Base-by-base conservation (phyloP, 352 stramenopile genomes). In the Globisporangium cylindrosporum region DNA sequence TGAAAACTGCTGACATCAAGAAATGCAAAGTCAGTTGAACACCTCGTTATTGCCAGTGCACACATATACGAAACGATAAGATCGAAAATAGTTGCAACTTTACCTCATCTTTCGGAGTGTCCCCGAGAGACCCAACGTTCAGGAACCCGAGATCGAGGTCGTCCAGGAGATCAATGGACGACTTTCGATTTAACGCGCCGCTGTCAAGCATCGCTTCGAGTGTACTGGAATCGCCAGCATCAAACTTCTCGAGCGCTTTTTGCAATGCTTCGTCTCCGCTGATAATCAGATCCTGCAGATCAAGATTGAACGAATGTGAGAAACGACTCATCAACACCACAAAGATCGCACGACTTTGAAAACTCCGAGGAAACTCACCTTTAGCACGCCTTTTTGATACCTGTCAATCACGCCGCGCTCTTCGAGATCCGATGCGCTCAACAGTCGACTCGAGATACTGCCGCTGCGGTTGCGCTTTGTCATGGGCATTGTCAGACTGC, bases 351-450 rank as follows among this genome's bases (percentile, higher is more conserved):
- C 18, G 20, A 18, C 18, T 6, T 8, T 24, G 49, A 54, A 62
- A 41, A 67, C 24, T 25, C 10, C 2, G 4, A 62, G 27, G 14
- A 71, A 7, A 51, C 56, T 27, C 59, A 92, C 84, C 81, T 97
- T 97, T 2, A 97, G 73, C 34, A 97, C 86, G 20, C 90, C 90
- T 73, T 97, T 97, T 69, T 97, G 91, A 48, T 92, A 91, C 60
- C 89, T 74, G 69, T 97, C 90, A 66, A 97, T 97, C 51, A 97
- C 83, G 10, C 91, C 91, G 56, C 90, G 90, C 67, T 97, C 91
- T 70, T 97, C 91, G 24, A 97, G 69, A 53, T 97, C 91, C 4
- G 91, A 94, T 3, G 91, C 91, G 59, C 89, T 97, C n/a, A 94
- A 72, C 57, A 96, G 72, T 38, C 88, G 84, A 64, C 88, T 92